A percentile compares a stretch with the other conserved stretches of the same genome.
phyloP scores from a whole-genome alignment of 345 rosid genomes.

The Boechera retrofracta region DNA sequence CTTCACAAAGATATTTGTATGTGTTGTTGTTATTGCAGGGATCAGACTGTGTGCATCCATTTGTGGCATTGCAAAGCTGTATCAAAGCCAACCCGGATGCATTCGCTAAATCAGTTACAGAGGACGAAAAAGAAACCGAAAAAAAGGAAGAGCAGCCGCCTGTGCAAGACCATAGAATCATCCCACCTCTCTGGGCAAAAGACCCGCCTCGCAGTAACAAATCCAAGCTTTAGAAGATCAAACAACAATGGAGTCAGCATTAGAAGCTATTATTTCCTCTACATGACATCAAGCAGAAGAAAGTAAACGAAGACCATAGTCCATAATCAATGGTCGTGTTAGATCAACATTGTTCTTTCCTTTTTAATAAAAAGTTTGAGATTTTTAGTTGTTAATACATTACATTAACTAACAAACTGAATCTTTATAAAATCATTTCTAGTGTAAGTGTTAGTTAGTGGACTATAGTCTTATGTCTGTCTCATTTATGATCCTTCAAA shows the following conservation, averaged over 20 bases:
- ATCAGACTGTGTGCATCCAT: conserved; percentile 82
- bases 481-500: conserved; percentile 27
- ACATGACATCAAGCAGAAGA: neutral
- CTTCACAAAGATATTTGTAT: neutral
- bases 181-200: conserved; percentile 73
- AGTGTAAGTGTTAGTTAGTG: conserved; percentile 61
- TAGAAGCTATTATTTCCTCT: conserved; percentile 21
- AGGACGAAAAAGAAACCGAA: conserved; percentile 48
- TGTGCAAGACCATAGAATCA: conserved; percentile 57
- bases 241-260: conserved; percentile 19
- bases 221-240: conserved; percentile 54
- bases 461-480: conserved; percentile 9
- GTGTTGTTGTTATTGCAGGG: conserved; percentile 55
- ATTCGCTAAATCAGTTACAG: conserved; percentile 63
- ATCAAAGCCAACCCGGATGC: conserved; percentile 77
- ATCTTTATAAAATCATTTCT: conserved; percentile 53
- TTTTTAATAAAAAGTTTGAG: neutral
- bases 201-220: conserved; percentile 53
- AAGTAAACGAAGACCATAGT: conserved; percentile 3
- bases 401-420: neutral
- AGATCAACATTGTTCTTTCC: neutral
- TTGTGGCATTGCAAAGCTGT: conserved; percentile 84
- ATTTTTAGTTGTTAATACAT: neutral
- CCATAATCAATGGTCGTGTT: conserved; percentile 41
- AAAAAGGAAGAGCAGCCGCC: conserved; percentile 51